Conservation (phyloP, 192 early-diverging fungal genomes). For the Backusella psychrophila region DNA sequence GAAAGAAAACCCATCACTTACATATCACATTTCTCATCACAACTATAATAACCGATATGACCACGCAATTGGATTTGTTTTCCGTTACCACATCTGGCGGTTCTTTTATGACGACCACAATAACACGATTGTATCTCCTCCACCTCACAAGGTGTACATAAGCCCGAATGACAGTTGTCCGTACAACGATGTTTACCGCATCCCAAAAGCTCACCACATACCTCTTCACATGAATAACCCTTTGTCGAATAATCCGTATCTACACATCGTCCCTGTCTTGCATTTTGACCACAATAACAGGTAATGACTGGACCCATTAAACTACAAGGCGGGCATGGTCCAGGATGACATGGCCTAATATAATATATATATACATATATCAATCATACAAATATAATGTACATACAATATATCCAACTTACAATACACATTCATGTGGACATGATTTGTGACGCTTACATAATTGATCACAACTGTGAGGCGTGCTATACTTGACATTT, state of each 20-base stretch:
- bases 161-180: slow-evolving; percentile 65
- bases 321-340: slow-evolving; percentile 91
- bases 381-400: not conserved
- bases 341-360: slow-evolving; percentile 83
- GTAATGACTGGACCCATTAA: slow-evolving; percentile 67
- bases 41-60: slow-evolving; percentile 51
- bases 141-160: slow-evolving; percentile 62
- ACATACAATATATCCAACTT: slow-evolving; percentile 17
- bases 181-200: slow-evolving; percentile 72
- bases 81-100: slow-evolving; percentile 60
- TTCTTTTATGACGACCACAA: slow-evolving; percentile 62
- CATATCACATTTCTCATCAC: slow-evolving; percentile 46
- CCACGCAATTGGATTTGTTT: slow-evolving; percentile 35
- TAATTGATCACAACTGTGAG: slow-evolving; percentile 84
- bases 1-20: slow-evolving; percentile 19
- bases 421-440: slow-evolving; percentile 74
- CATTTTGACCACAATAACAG: slow-evolving; percentile 83
- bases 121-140: slow-evolving; percentile 60
- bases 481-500: slow-evolving; percentile 57
- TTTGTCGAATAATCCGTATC: slow-evolving; percentile 66
- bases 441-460: slow-evolving; percentile 70
- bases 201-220: slow-evolving; percentile 66
- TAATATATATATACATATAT: not conserved
- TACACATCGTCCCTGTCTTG: slow-evolving; percentile 66
- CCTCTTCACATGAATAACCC: slow-evolving; percentile 66